A percentile compares a stretch with the other conserved stretches of the same genome.
Conservation (phyloP, 2,329 filamentous ascomycete species). For the Penicillium nordicum region DNA sequence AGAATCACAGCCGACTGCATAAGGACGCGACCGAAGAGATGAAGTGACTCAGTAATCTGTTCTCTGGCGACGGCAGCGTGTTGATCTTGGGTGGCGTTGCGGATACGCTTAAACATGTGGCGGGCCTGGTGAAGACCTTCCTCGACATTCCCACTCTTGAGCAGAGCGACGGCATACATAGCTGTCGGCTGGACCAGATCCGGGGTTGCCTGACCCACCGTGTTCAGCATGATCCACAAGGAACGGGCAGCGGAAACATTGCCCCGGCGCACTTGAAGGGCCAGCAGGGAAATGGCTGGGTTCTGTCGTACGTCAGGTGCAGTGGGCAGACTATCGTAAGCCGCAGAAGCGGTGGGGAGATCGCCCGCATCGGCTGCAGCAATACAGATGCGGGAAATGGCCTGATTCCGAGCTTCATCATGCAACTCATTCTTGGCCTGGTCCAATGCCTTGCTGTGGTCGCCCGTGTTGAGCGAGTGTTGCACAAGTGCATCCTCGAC, state of each 20-base stretch:
- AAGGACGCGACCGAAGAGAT: constrained; percentile 62
- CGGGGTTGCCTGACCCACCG: constrained; percentile 54
- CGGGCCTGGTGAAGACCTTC: constrained; percentile 77
- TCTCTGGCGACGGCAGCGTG: constrained; percentile 58
- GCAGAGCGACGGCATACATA: constrained; percentile 86
- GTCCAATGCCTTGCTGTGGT: constrained; percentile 68
- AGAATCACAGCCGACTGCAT: constrained; percentile 51
- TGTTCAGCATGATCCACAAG: constrained; percentile 73
- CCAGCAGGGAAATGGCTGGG: constrained; percentile 76
- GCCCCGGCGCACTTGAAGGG: constrained; percentile 78
- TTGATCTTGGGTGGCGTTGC: constrained; percentile 48
- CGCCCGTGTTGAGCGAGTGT: constrained; percentile 66
- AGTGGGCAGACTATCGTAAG: constrained; percentile 58
- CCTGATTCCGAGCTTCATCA: constrained; percentile 56
- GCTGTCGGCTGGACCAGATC: constrained; percentile 80
- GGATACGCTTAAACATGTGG: constrained; percentile 81
- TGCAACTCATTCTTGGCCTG: constrained; percentile 63
- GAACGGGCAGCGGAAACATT: constrained; percentile 72
- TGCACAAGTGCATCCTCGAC: constrained; percentile 74
- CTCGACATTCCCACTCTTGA: constrained; percentile 79
- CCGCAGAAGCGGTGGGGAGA: constrained; percentile 62
- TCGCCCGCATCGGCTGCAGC: constrained; percentile 77
- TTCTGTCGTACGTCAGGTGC: constrained; percentile 50
- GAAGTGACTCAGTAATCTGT: constrained; percentile 81
- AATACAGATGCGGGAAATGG: constrained; percentile 70